phyloP scores from a whole-genome alignment of 1,284 basidiomycete genomes.

The Crepidotus sp. region DNA sequence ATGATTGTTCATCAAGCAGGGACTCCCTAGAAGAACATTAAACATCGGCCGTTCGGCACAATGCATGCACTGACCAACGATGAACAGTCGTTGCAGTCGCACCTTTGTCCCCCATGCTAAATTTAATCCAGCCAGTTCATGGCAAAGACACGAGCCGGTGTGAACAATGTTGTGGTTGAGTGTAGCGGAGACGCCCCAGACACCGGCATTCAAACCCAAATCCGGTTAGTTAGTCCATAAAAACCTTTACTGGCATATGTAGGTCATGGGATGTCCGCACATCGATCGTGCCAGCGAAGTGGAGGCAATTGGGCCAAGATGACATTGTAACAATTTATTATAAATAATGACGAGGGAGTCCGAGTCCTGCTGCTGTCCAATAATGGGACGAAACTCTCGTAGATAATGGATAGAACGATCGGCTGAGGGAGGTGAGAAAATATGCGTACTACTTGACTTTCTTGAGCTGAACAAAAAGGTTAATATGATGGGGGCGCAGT shows the following conservation, averaged over 20 bases:
- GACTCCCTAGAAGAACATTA: conserved; percentile 2
- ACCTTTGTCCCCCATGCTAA: conserved; percentile 1
- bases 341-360: too few relatives aligned
- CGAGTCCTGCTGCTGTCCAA: too few relatives aligned
- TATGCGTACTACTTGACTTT: conserved; percentile 55
- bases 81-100: not conserved
- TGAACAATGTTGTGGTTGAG: not conserved
- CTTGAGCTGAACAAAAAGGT: conserved; percentile 46
- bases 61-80: conserved; percentile 1
- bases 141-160: not conserved
- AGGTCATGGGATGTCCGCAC: too few relatives aligned
- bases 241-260: too few relatives aligned
- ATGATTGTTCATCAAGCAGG: conserved; percentile 16
- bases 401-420: too few relatives aligned
- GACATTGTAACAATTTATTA: too few relatives aligned
- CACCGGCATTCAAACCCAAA: too few relatives aligned
- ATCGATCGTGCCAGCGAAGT: too few relatives aligned
- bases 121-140: not conserved
- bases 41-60: not conserved
- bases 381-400: too few relatives aligned
- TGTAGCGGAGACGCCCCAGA: not conserved
- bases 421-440: too few relatives aligned
- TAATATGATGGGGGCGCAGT: conserved; percentile 11
- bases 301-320: too few relatives aligned
- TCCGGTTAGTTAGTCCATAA: too few relatives aligned